Evolutionary conservation across 371 early-diverging fungal genomes (phyloP), one percentile per base, ranked within the genome.

Genomic region (Circinella umbellata): DNA sequence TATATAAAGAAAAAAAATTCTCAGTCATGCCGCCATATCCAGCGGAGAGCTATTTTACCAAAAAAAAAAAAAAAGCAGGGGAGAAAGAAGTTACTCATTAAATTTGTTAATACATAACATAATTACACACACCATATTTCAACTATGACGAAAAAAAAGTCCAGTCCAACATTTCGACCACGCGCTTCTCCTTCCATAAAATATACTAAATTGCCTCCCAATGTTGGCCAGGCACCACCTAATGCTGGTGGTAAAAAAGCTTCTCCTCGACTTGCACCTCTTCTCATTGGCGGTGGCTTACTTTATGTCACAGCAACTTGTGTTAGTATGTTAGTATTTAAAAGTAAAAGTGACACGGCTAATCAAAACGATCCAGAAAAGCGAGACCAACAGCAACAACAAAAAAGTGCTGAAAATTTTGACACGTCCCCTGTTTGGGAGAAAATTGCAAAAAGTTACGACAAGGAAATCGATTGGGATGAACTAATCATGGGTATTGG

Each of bases 401-500:
- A 63, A 36, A 59, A 72, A 63, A 27, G 61, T 63, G n/a, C 68
- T 69, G 73, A 68, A 3, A 76, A 63, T 27, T 82, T 79, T 76
- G 85, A 85, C 64, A 85, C 85, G 5, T 63, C 76, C 10, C 63
- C 68, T 36, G 73, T 87, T 3, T 87, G 85, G 83, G 72, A 80
- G 20, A 74, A 65, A 38, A 77, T 89, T 6, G 92, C 92, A 1
- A 71, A 69, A 14, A 75, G 73, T 38, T 93, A 92, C 71, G 92
- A 93, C 77, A 70, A 78, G 55, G 80, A 81, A 46, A 88, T 93
- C 61, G 83, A 79, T 7, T 85, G 83, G 86, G 92, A 92, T 72
- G 93, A 93, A 67, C 78, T 78, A 42, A 72, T 89, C 18, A 87
- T 92, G 89, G 89, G 91, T 8, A 70, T 92, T 34, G 82, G 82